These are phyloP conservation scores for Sphaerulina populicola DNA, from an alignment of 2,329 filamentous ascomycete species.

Conservation along the genomic window DNA sequence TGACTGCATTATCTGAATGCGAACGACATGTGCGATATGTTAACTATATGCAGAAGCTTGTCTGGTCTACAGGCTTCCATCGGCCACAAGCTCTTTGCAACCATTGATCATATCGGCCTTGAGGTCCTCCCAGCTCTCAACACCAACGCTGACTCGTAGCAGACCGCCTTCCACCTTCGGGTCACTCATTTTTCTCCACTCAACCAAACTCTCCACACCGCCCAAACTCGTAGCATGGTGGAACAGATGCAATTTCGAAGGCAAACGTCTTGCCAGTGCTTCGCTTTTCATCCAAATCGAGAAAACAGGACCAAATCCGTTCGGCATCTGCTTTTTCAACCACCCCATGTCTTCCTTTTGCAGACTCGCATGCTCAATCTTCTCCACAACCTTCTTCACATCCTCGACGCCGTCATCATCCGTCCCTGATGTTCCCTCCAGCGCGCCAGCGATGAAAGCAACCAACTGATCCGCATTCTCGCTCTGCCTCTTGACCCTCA, in stretches of 20 bases:
- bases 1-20: too few species aligned
- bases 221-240: conserved; percentile 92
- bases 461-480: conserved; percentile 62
- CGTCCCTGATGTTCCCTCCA: conserved; percentile 34
- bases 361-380: conserved; percentile 68
- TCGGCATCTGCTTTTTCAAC: conserved; percentile 81
- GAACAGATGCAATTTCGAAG: conserved; percentile 72
- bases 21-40: too few species aligned
- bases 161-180: conserved; percentile 59
- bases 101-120: conserved; percentile 63
- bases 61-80: conserved; percentile 3
- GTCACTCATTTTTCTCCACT: conserved; percentile 93
- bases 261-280: conserved; percentile 57
- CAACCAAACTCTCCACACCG: conserved; percentile 89
- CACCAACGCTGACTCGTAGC: conserved; percentile 73
- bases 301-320: conserved; percentile 84
- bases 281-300: conserved; percentile 57
- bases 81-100: conserved; percentile 48
- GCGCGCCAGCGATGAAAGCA: conserved; percentile 53
- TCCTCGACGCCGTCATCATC: conserved; percentile 35
- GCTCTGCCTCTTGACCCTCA: conserved; percentile 72
- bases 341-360: conserved; percentile 61
- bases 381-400: conserved; percentile 49
- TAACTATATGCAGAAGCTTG: too few species aligned
- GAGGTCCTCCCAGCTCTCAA: conserved; percentile 81